These are phyloP conservation scores for Candida frijolesensis DNA, from an alignment of 1,139 yeast genomes.

Conservation along the genomic window DNA sequence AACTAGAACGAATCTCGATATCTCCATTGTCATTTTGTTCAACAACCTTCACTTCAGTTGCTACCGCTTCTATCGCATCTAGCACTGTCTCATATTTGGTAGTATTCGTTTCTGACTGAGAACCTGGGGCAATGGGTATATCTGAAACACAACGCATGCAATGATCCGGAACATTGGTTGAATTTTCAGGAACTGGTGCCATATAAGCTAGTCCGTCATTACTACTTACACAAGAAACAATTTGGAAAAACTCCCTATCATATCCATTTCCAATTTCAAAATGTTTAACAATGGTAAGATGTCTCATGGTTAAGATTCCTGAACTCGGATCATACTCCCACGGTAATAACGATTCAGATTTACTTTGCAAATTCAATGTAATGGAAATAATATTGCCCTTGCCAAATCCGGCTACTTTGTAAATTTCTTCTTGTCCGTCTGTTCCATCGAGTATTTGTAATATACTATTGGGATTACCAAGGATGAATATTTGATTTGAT, in stretches of 20 bases:
- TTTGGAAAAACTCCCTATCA: background rate
- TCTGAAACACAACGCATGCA: background rate
- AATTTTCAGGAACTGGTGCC: background rate
- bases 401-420: background rate
- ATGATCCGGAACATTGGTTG: background rate
- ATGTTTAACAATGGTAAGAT: background rate
- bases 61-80: background rate
- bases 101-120: background rate
- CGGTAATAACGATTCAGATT: background rate
- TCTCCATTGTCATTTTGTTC: background rate
- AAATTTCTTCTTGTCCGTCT: background rate
- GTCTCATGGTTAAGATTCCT: constrained; percentile 2
- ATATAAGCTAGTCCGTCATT: background rate
- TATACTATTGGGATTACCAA: background rate
- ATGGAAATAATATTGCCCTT: background rate
- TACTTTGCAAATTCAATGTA: background rate
- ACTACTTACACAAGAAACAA: background rate
- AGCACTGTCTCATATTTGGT: background rate
- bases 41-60: background rate
- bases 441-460: background rate
- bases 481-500: background rate
- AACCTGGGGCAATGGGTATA: background rate
- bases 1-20: background rate
- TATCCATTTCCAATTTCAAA: background rate
- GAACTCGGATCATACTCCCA: background rate